Conservation (phyloP, 441 rosid species). For the Jatropha podagrica region DNA sequence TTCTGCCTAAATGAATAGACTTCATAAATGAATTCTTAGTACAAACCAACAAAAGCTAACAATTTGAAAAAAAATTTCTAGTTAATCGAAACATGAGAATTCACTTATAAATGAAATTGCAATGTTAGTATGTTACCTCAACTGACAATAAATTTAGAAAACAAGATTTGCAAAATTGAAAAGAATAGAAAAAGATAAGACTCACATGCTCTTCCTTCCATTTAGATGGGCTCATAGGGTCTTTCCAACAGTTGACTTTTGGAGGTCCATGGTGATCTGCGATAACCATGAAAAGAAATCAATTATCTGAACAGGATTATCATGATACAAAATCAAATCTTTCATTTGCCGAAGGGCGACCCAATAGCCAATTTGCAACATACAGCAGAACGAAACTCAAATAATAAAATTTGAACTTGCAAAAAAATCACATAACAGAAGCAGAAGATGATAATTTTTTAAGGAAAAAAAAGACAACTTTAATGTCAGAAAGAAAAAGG, state of each 20-base stretch:
- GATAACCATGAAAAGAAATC: constrained; percentile 8
- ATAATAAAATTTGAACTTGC: too few species aligned
- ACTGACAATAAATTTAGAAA: neutral
- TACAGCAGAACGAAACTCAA: neutral
- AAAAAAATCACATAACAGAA: neutral
- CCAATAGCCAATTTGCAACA: neutral
- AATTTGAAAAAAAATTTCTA: too few species aligned
- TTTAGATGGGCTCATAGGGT: constrained; percentile 77
- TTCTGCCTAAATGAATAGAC: neutral
- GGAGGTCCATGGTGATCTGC: constrained; percentile 88
- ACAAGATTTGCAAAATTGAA: neutral
- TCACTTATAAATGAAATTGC: neutral
- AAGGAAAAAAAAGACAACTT: too few species aligned
- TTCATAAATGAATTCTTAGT: neutral
- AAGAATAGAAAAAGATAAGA: constrained; percentile 4
- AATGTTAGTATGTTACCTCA: neutral
- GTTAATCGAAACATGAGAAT: neutral
- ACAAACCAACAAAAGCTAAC: too few species aligned
- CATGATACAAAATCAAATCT: neutral
- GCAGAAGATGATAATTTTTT: neutral
- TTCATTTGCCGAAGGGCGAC: neutral
- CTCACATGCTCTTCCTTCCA: constrained; percentile 98
- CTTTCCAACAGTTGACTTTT: constrained; percentile 77
- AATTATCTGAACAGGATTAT: neutral
- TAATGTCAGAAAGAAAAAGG: too few species aligned